phyloP scores from a whole-genome alignment of 1,284 basidiomycete species.

The Moesziomyces parantarcticus region DNA sequence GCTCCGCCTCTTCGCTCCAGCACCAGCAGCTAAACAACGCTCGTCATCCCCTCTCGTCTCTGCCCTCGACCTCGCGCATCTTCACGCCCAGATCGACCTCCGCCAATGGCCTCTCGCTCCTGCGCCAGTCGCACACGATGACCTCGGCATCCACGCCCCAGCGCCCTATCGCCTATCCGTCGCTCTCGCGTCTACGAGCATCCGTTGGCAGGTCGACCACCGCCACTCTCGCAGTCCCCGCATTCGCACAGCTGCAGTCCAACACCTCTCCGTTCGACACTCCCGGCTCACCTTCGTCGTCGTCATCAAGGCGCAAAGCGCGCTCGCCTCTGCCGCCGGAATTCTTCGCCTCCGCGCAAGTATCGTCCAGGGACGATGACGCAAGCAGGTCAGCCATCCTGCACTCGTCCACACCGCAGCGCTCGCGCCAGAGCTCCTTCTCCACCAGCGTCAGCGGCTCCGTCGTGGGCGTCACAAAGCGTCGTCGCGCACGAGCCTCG shows the following conservation, averaged over 20 bases:
- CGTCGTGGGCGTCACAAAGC: slow-evolving; percentile 11
- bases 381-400: slow-evolving; percentile 13
- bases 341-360: slow-evolving; percentile 7
- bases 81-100: slow-evolving; percentile 37
- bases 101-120: slow-evolving; percentile 24
- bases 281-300: slow-evolving; percentile 33
- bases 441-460: slow-evolving; percentile 43
- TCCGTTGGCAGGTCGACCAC: slow-evolving; percentile 26
- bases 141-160: slow-evolving; percentile 29
- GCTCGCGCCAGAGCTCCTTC: slow-evolving; percentile 50
- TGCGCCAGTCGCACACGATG: slow-evolving; percentile 21
- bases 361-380: slow-evolving; percentile 39
- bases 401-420: slow-evolving; percentile 29
- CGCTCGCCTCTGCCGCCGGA: slow-evolving; percentile 38
- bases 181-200: slow-evolving; percentile 41
- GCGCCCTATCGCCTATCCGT: slow-evolving; percentile 40
- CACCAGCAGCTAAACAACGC: slow-evolving; percentile 3
- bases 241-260: slow-evolving; percentile 16
- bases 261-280: slow-evolving; percentile 27
- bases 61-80: slow-evolving; percentile 30
- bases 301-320: slow-evolving; percentile 40
- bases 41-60: slow-evolving; percentile 18
- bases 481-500: slow-evolving; percentile 26
- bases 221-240: slow-evolving; percentile 27
- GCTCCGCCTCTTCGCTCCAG: slow-evolving; percentile 25